Evolutionary conservation across 176 grass and related monocot genomes (phyloP).

Genomic region (Oropetium thomaeum): DNA sequence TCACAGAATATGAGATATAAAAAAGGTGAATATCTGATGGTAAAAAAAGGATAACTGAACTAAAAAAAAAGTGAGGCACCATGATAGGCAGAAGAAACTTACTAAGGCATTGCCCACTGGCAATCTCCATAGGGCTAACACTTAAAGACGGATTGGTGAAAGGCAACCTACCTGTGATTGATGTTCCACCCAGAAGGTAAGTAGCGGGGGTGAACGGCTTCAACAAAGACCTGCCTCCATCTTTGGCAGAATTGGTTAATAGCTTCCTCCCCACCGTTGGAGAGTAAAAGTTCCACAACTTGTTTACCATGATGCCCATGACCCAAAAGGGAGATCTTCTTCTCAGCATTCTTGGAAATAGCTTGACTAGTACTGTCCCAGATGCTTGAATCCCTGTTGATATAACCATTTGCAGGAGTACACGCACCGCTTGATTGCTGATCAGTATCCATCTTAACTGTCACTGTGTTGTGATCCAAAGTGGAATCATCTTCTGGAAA

Average conservation of each 20-base stretch:
- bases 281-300: conserved; percentile 72
- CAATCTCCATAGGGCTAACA: neutral
- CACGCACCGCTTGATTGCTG: conserved; percentile 14
- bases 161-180: conserved; percentile 67
- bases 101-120: neutral
- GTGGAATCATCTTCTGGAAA: conserved; percentile 17
- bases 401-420: conserved; percentile 25
- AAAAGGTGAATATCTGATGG: conserved; percentile 9
- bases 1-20: conserved; percentile 17
- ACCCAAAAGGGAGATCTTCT: conserved; percentile 72
- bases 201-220: conserved; percentile 68
- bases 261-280: conserved; percentile 58
- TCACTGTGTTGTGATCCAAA: conserved; percentile 18
- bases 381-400: conserved; percentile 25
- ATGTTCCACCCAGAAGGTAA: conserved; percentile 87
- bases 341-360: conserved; percentile 39
- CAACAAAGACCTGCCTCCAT: conserved; percentile 90
- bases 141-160: neutral
- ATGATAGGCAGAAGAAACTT: neutral
- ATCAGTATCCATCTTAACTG: neutral
- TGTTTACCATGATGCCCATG: conserved; percentile 89
- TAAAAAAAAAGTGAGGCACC: neutral
- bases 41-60: conserved; percentile 3
- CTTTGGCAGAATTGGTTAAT: conserved; percentile 73
- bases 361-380: conserved; percentile 30